Evolutionary conservation across 2,329 filamentous ascomycete genomes (phyloP).

Genomic region (Pseudocercospora crystallina): DNA sequence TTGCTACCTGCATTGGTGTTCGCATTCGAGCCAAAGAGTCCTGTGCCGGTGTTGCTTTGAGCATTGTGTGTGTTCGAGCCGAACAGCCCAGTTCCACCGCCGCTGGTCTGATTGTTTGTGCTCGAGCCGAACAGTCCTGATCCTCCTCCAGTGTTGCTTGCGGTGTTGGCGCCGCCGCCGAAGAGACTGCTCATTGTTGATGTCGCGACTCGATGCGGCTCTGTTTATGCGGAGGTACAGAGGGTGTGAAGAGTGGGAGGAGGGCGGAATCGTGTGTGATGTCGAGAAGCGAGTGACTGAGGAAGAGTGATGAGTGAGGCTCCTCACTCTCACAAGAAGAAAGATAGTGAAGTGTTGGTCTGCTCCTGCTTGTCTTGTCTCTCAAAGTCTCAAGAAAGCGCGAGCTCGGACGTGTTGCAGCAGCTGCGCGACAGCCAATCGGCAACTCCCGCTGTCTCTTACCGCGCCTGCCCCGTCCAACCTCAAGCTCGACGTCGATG

Average conservation of each 20-base stretch:
- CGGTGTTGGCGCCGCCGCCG: constrained; percentile 12
- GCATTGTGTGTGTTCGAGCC: constrained; percentile 7
- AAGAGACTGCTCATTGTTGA: constrained; percentile 27
- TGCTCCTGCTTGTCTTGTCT: neutral
- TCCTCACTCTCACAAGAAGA: no score
- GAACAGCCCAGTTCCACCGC: constrained; percentile 2
- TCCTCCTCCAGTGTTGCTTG: constrained; percentile 22
- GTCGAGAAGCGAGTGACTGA: no score
- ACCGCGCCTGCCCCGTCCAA: constrained; percentile 1
- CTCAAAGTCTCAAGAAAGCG: constrained; percentile 2
- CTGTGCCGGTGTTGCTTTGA: neutral
- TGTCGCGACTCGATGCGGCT: constrained; percentile 1
- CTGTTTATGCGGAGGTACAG: no score
- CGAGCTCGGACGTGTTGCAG: constrained; percentile 10
- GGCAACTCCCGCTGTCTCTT: constrained; percentile 17
- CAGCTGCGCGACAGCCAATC: constrained; percentile 16
- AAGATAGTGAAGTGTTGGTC: no score
- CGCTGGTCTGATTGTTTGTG: constrained; percentile 9
- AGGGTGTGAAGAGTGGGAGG: no score
- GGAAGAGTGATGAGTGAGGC: no score
- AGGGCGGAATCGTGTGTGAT: no score
- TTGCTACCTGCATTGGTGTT: constrained; percentile 3
- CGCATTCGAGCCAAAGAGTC: constrained; percentile 11
- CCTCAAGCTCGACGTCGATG: constrained; percentile 2
- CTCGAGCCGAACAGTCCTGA: constrained; percentile 32